Conservation (phyloP, 2,329 filamentous ascomycete species). For the Cadophora luteo-olivacea region DNA sequence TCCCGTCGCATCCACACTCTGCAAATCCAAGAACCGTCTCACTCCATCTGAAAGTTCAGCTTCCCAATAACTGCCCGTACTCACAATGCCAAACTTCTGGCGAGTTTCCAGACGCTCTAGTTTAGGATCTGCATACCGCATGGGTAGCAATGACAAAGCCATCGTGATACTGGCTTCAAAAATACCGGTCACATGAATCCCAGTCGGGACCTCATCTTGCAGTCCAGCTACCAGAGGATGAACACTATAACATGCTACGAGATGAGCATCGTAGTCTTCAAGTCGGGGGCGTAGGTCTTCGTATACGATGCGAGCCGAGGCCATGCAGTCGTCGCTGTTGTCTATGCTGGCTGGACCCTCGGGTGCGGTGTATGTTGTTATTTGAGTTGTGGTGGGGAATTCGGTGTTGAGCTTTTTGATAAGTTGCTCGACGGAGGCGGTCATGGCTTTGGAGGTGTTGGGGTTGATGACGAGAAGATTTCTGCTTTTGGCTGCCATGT, state of each 20-base stretch:
- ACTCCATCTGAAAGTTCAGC: conserved; percentile 72
- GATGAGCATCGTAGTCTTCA: conserved; percentile 71
- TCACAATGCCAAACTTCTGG: conserved; percentile 81
- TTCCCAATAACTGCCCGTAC: conserved; percentile 86
- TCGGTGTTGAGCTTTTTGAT: conserved; percentile 49
- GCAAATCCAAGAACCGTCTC: conserved; percentile 63
- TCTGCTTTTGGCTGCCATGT: conserved; percentile 11
- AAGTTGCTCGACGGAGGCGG: conserved; percentile 62
- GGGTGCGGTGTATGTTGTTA: conserved; percentile 72
- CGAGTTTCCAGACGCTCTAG: conserved; percentile 25
- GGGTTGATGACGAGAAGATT: conserved; percentile 68
- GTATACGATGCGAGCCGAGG: conserved; percentile 68
- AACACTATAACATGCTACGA: conserved; percentile 88
- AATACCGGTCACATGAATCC: conserved; percentile 75
- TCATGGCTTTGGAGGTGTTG: conserved; percentile 79
- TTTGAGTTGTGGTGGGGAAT: conserved; percentile 45
- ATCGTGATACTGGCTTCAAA: conserved; percentile 80
- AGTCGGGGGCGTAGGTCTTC: conserved; percentile 56
- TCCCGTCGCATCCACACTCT: conserved; percentile 35
- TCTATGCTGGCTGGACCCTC: conserved; percentile 75
- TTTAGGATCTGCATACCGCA: conserved; percentile 34
- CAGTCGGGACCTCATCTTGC: conserved; percentile 45
- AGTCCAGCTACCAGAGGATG: conserved; percentile 77
- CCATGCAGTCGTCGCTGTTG: conserved; percentile 69
- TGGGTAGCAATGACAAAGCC: conserved; percentile 48